Conservation (phyloP, 148 eudicot species). For the Spergularia bocconei region DNA sequence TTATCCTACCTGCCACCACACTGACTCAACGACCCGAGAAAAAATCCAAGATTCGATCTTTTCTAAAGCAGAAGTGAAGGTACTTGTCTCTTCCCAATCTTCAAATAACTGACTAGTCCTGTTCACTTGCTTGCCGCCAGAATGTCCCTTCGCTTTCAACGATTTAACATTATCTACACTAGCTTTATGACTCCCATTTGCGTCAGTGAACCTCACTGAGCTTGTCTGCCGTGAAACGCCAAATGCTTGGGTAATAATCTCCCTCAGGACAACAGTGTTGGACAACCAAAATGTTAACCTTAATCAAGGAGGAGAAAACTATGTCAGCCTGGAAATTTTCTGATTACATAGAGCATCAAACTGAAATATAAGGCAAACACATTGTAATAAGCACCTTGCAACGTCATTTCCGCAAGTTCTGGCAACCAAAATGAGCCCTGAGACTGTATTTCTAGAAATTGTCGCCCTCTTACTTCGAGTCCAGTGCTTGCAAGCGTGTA, state of each 20-base stretch:
- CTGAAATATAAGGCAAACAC: not conserved
- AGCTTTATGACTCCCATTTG: conserved; percentile 34
- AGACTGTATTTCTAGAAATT: conserved; percentile 62
- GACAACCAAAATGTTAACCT: conserved; percentile 95
- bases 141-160: conserved; percentile 39
- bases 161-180: conserved; percentile 32
- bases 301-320: conserved; percentile 24
- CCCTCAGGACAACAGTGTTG: conserved; percentile 75
- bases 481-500: conserved; percentile 80
- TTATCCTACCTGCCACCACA: conserved; percentile 87
- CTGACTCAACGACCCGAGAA: conserved; percentile 77
- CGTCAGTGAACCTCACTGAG: conserved; percentile 35
- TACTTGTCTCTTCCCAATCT: conserved; percentile 90
- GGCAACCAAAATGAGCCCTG: conserved; percentile 81
- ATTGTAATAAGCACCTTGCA: conserved; percentile 49
- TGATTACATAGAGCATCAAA: not conserved
- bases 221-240: conserved; percentile 39
- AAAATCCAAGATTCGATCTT: conserved; percentile 90
- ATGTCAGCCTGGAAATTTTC: conserved; percentile 9
- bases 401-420: conserved; percentile 83
- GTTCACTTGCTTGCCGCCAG: conserved; percentile 39
- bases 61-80: conserved; percentile 67
- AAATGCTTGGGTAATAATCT: conserved; percentile 62
- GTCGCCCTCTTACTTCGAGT: conserved; percentile 61
- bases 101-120: conserved; percentile 45